Conservation (phyloP, 2,329 filamentous ascomycete genomes). For the Blastomyces parvus region DNA sequence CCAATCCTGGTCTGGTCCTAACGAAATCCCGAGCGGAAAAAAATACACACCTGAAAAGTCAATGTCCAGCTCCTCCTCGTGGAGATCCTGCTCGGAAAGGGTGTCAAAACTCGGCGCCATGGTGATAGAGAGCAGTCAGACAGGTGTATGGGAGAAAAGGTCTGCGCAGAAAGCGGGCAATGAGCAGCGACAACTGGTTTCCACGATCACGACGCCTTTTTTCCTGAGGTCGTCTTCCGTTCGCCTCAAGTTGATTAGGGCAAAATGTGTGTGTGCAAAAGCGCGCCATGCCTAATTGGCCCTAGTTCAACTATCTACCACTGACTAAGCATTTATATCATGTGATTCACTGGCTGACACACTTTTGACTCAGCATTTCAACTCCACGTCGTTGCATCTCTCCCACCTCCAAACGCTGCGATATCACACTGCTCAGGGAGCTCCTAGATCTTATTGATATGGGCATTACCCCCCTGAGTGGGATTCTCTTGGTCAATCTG, state of each 20-base stretch:
- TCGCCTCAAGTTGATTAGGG: constrained; percentile 15
- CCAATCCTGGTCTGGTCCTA: constrained; percentile 8
- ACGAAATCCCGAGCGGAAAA: constrained; percentile 9
- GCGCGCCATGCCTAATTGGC: background rate
- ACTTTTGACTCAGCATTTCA: background rate
- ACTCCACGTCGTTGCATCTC: too few relatives aligned
- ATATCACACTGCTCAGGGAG: background rate
- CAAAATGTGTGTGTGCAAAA: constrained; percentile 16
- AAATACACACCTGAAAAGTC: constrained; percentile 61
- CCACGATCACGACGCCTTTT: constrained; percentile 5
- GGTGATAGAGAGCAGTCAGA: constrained; percentile 37
- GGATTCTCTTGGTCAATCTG: background rate
- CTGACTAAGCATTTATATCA: background rate
- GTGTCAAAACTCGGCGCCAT: constrained; percentile 95
- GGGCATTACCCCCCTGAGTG: background rate
- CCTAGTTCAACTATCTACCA: background rate
- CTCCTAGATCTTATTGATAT: background rate
- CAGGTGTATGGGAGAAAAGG: background rate
- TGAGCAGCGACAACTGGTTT: background rate
- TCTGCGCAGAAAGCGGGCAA: background rate
- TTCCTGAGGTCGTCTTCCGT: background rate
- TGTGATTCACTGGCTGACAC: background rate
- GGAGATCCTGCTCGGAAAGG: constrained; percentile 82
- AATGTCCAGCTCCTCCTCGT: constrained; percentile 84
- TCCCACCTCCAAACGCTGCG: background rate